Conservation (phyloP, 352 stramenopile genomes). For the Phytophthora kernoviae region DNA sequence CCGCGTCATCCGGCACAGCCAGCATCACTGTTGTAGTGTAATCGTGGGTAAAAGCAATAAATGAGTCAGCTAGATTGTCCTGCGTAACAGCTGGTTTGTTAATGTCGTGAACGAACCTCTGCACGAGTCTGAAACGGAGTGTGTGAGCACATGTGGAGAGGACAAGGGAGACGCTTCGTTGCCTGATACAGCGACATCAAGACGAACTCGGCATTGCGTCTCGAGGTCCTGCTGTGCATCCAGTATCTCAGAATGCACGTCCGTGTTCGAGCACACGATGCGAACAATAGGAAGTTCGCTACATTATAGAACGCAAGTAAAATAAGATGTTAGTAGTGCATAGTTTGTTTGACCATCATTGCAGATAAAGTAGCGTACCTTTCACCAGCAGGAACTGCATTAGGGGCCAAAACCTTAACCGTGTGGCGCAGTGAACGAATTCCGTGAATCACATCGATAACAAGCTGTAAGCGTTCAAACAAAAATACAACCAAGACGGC, state of each 20-base stretch:
- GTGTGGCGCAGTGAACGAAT: constrained; percentile 93
- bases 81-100: background rate
- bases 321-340: background rate
- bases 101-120: constrained; percentile 36
- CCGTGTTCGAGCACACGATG: constrained; percentile 41
- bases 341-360: background rate
- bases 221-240: constrained; percentile 48
- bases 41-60: background rate
- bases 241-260: constrained; percentile 36
- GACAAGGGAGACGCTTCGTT: constrained; percentile 7
- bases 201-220: constrained; percentile 43
- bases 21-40: constrained; percentile 57
- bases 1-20: constrained; percentile 60
- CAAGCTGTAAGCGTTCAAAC: constrained; percentile 39
- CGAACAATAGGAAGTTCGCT: constrained; percentile 31
- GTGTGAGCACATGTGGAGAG: constrained; percentile 42
- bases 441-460: constrained; percentile 91
- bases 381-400: constrained; percentile 27
- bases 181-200: constrained; percentile 25
- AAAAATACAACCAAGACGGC: background rate
- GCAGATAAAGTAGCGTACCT: constrained; percentile 21
- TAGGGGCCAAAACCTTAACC: constrained; percentile 71
- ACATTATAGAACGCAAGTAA: background rate
- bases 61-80: background rate
- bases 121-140: constrained; percentile 61